phyloP scores from a whole-genome alignment of 495 filamentous ascomycete genomes.

The Neurospora sp. region DNA sequence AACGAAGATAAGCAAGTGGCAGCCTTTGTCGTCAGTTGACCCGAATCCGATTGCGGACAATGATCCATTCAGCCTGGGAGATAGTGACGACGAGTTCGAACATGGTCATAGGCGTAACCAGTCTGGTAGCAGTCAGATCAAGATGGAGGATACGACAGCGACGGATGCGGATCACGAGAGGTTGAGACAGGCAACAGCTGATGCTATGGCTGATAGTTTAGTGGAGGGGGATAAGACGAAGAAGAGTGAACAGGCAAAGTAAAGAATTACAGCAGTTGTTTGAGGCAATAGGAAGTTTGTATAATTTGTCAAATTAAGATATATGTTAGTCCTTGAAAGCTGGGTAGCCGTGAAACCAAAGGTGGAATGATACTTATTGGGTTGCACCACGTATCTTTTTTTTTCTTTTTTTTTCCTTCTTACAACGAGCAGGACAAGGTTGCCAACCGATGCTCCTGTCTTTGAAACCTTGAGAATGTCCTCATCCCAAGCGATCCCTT shows the following conservation, averaged over 20 bases:
- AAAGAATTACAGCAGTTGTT: neutral
- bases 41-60: constrained; percentile 83
- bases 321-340: neutral
- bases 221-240: constrained; percentile 23
- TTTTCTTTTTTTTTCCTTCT: neutral
- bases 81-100: constrained; percentile 89
- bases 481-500: neutral
- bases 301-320: neutral
- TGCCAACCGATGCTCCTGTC: neutral
- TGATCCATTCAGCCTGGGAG: constrained; percentile 92
- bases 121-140: constrained; percentile 30
- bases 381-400: neutral
- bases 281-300: neutral
- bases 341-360: neutral
- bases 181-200: constrained; percentile 60
- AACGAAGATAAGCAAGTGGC: constrained; percentile 82
- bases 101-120: constrained; percentile 22
- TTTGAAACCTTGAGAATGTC: neutral
- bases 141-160: constrained; percentile 46
- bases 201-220: constrained; percentile 49
- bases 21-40: constrained; percentile 79
- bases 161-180: constrained; percentile 45
- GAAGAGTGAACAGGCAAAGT: neutral
- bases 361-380: no score
- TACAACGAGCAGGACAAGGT: neutral